phyloP scores from a whole-genome alignment of 2,329 filamentous ascomycete species.

The Periconia macrospinosa region DNA sequence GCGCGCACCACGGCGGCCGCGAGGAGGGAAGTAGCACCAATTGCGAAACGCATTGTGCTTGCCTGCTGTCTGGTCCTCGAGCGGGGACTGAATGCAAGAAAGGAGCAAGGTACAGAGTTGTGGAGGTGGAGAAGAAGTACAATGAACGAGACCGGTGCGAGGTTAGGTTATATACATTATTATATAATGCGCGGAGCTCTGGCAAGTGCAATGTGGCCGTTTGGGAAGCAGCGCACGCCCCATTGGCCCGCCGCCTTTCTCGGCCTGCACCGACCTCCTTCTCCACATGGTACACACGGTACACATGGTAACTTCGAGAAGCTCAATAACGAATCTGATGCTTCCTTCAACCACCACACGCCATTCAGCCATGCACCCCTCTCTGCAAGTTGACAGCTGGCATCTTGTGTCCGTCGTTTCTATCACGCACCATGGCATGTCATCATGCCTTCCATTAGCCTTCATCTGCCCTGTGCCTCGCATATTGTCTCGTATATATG shows the following conservation, averaged over 20 bases:
- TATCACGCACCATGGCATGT: too few relatives aligned
- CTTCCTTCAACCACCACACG: too few relatives aligned
- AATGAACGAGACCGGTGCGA: constrained; percentile 5
- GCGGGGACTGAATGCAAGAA: constrained; percentile 19
- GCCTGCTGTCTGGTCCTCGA: constrained; percentile 32
- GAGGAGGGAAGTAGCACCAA: constrained; percentile 70
- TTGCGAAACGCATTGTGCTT: constrained; percentile 61
- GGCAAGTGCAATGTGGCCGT: constrained; percentile 9
- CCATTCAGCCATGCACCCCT: too few relatives aligned
- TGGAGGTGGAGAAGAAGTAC: constrained; percentile 10
- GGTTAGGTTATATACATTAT: not conserved
- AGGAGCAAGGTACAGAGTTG: constrained; percentile 15
- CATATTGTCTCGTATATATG: not conserved
- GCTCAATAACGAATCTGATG: constrained; percentile 4
- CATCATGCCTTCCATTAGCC: too few relatives aligned
- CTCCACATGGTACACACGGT: constrained; percentile 5
- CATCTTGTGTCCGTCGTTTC: constrained; percentile 7
- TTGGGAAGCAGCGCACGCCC: not conserved
- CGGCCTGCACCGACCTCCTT: not conserved
- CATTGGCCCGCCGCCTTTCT: constrained; percentile 1
- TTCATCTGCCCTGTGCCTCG: too few relatives aligned
- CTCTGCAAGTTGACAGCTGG: constrained; percentile 20
- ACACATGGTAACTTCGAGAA: constrained; percentile 26
- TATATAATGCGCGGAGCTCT: constrained; percentile 10
- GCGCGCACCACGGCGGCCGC: constrained; percentile 73